Evolutionary conservation across 179 eudicot genomes (phyloP).

Genomic region (Amaranthus tricolor): DNA sequence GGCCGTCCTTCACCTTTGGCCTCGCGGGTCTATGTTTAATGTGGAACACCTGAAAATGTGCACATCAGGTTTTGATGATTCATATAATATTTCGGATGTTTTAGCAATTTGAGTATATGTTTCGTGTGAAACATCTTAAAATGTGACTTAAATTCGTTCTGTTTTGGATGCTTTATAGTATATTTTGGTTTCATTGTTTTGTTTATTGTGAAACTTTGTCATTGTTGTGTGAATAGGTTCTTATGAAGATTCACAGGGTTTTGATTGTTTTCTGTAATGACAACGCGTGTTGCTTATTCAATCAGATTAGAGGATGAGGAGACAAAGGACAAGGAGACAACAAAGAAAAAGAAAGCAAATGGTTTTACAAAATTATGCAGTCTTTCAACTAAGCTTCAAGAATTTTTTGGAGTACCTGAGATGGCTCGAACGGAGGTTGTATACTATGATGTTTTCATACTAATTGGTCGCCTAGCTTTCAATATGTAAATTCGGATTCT

Average conservation of each 20-base stretch:
- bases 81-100: too few relatives aligned
- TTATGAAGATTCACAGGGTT: not conserved
- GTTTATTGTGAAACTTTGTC: too few relatives aligned
- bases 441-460: not conserved
- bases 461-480: not conserved
- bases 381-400: constrained; percentile 69
- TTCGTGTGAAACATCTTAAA: too few relatives aligned
- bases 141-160: too few relatives aligned
- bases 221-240: not conserved
- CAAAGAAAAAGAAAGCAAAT: constrained; percentile 47
- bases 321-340: constrained; percentile 20
- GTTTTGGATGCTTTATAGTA: too few relatives aligned
- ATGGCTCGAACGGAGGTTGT: constrained; percentile 70
- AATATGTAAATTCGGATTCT: constrained; percentile 7
- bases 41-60: too few relatives aligned
- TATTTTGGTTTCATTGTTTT: too few relatives aligned
- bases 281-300: not conserved
- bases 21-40: too few relatives aligned
- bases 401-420: constrained; percentile 53
- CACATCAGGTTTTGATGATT: too few relatives aligned
- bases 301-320: constrained; percentile 18
- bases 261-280: not conserved
- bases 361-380: constrained; percentile 62
- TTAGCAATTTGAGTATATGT: too few relatives aligned
- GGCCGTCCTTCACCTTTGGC: too few relatives aligned